A percentile compares a stretch with the other conserved stretches of the same genome.
phyloP scores from a whole-genome alignment of 768 basidiomycete species.

The Suillus paluster region DNA sequence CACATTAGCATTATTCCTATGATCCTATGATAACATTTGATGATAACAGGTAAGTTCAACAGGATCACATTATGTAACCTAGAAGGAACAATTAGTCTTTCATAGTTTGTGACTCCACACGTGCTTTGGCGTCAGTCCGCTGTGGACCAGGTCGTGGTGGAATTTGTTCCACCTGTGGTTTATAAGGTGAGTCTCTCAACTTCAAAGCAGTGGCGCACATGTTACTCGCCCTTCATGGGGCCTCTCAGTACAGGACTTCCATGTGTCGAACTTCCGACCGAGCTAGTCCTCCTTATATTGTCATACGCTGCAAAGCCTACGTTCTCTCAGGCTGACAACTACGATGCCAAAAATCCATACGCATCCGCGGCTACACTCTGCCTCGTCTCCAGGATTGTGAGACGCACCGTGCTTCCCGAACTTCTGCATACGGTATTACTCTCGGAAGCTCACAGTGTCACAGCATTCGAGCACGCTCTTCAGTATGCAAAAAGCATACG shows the following conservation, averaged over 20 bases:
- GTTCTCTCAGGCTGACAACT: conserved; percentile 8
- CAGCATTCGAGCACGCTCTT: conserved; percentile 38
- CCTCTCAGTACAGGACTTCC: conserved; percentile 10
- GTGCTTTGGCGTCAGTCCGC: too few species aligned
- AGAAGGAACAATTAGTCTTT: too few species aligned
- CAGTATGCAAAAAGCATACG: conserved; percentile 27
- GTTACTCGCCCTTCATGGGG: not conserved
- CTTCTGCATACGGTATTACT: conserved; percentile 46
- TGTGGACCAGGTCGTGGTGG: too few species aligned
- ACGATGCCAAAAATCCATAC: conserved; percentile 8
- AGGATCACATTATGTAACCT: too few species aligned
- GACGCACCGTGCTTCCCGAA: conserved; percentile 40
- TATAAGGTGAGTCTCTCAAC: not conserved
- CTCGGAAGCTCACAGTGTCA: not conserved
- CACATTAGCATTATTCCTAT: too few species aligned
- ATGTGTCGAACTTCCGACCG: conserved; percentile 36
- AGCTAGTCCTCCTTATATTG: conserved; percentile 42
- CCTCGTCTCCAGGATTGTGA: conserved; percentile 37
- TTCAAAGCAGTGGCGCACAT: not conserved
- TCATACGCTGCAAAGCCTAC: conserved; percentile 33
- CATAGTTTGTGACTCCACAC: too few species aligned
- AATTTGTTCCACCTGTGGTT: not conserved
- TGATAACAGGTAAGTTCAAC: too few species aligned
- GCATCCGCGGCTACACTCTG: conserved; percentile 35
- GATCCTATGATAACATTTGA: too few species aligned